A percentile compares a stretch with the other conserved stretches of the same genome.
These are phyloP conservation scores for Gynandropsis gynandra DNA, from an alignment of 345 rosid genomes.

Conservation along the genomic window DNA sequence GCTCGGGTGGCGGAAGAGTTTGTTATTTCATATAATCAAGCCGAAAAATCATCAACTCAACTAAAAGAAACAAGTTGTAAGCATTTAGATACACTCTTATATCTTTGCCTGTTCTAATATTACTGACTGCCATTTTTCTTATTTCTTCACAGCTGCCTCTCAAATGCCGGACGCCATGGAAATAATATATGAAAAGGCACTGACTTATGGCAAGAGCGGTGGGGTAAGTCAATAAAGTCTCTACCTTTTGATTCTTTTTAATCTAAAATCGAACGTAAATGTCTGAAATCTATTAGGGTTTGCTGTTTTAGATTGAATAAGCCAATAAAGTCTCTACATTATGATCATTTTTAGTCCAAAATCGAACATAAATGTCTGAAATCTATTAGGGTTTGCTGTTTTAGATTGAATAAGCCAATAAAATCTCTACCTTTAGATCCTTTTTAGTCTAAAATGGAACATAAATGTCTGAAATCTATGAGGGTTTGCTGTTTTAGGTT, in stretches of 20 bases:
- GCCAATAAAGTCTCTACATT: conserved; percentile 12
- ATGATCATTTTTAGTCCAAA: neutral
- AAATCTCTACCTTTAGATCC: neutral
- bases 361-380: conserved; percentile 7
- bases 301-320: conserved; percentile 30
- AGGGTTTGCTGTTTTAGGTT: too few species aligned
- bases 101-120: conserved; percentile 3
- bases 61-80: conserved; percentile 48
- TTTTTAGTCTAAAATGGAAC: neutral
- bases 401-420: conserved; percentile 28
- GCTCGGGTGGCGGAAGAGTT: conserved; percentile 57
- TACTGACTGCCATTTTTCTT: conserved; percentile 17
- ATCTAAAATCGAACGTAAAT: neutral
- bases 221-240: conserved; percentile 38
- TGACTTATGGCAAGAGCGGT: conserved; percentile 49
- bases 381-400: too few species aligned
- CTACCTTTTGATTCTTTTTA: neutral
- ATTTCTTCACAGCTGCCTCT: conserved; percentile 41
- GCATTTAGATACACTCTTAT: conserved; percentile 19
- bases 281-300: too few species aligned
- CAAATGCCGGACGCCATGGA: conserved; percentile 85
- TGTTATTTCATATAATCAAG: conserved; percentile 43
- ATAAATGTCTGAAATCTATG: conserved; percentile 11
- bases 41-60: conserved; percentile 49
- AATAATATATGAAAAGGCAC: conserved; percentile 50